phyloP scores from a whole-genome alignment of 108 stramenopile genomes.

The Nitzschia sp. region DNA sequence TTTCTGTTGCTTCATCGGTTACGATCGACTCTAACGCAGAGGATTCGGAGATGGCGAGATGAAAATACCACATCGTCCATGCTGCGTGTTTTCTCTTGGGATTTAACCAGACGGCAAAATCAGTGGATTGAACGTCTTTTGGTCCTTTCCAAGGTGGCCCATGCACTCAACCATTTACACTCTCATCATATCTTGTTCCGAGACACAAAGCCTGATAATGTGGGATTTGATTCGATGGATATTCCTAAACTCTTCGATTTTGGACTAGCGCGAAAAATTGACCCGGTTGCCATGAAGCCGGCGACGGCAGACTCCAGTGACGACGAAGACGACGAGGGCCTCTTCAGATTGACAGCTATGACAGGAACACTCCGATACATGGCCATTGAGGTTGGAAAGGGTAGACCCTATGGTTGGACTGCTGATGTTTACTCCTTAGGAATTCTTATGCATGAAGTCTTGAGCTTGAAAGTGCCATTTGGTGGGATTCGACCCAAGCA shows the following conservation, averaged over 20 bases:
- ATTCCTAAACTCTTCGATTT: conserved; percentile 37
- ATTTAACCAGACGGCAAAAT: neutral
- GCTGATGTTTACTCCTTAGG: conserved; percentile 59
- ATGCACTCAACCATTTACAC: conserved; percentile 30
- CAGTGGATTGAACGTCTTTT: conserved; percentile 23
- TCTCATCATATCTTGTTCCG: conserved; percentile 21
- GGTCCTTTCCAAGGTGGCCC: conserved; percentile 19
- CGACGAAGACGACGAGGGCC: conserved; percentile 12
- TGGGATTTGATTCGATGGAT: conserved; percentile 23
- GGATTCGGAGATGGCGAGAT: conserved; percentile 49
- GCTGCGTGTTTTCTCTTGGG: neutral
- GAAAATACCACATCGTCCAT: conserved; percentile 13
- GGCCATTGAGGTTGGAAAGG: conserved; percentile 41
- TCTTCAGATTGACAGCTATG: conserved; percentile 11
- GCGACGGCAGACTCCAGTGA: neutral
- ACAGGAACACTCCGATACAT: conserved; percentile 34
- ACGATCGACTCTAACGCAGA: conserved; percentile 29
- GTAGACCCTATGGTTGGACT: conserved; percentile 27
- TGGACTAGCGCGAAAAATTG: conserved; percentile 35
- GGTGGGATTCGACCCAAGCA: conserved; percentile 4
- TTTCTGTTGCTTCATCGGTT: conserved; percentile 53
- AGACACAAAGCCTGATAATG: conserved; percentile 25
- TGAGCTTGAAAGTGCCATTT: conserved; percentile 30
- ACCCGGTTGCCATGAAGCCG: neutral
- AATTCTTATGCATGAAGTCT: conserved; percentile 40